Evolutionary conservation across 208 protist species (phyloP), one percentile per base, ranked within the genome.

Genomic region (Leishmania aethiopica): DNA sequence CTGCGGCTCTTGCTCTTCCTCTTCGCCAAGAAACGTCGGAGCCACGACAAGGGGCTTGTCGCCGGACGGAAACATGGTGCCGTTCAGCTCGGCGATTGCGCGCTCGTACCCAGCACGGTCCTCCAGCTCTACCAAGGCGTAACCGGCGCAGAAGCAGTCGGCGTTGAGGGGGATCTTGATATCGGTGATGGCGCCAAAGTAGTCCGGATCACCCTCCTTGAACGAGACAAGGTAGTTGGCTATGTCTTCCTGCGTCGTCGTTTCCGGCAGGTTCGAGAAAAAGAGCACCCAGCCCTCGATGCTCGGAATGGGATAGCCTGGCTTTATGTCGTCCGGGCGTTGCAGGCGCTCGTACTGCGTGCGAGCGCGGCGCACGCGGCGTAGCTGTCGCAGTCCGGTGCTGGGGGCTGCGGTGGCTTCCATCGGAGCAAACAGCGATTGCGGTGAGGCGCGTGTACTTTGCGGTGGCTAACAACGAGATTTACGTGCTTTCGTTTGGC

Each of bases 221-320:
- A 89, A 91, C 28, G 80, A 78, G 67, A 89, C 88, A 40, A 97
- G 89, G 40, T 94, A 74, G 78, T 96, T 89, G 28, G 79, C 69
- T 32, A 97, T 87, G 82, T 95, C 87, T 75, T 94, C 91, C 40
- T 83, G 85, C 6, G 91, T 94, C 19, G 92, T 92, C 11, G 89
- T 88, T 15, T 83, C 71, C 5, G 93, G 92, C n/a, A 96, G 85
- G 77, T 92, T 90, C 3, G 86, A 89, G 35, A 97, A 82, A 74
- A 96, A 91, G 7, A 97, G 80, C 49, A 93, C 89, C 94, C 94
- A 97, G 13, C 92, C 92, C 84, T 97, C 94, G 67, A 97, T 93
- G 84, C 94, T 97, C 4, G 94, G 92, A 35, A 93, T 92, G 57
- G 92, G 84, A 45, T 87, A 82, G 47, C 92, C 94, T 0, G 92